A percentile compares a stretch with the other conserved stretches of the same genome.
phyloP scores from a whole-genome alignment of 257 asterid species.

The Marsdenia floribunda region DNA sequence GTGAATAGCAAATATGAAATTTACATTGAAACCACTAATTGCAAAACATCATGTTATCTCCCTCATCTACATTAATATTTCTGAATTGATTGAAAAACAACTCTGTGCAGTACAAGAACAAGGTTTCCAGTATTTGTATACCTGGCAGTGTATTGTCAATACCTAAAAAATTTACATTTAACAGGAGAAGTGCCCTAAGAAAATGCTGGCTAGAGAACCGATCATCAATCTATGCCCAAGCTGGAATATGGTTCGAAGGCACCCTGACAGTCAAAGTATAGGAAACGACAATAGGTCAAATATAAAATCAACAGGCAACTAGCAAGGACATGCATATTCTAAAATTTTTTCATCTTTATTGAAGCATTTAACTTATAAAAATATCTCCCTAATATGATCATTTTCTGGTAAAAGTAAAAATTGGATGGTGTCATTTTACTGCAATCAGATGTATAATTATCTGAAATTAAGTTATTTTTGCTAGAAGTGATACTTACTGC shows the following conservation, averaged over 20 bases:
- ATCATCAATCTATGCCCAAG: constrained; percentile 78
- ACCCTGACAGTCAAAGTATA: constrained; percentile 38
- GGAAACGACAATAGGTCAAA: neutral
- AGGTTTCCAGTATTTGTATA: constrained; percentile 3
- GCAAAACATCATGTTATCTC: neutral
- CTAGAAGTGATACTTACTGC: constrained; percentile 51
- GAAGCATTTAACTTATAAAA: neutral
- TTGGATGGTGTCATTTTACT: neutral
- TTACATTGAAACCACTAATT: neutral
- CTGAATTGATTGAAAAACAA: neutral
- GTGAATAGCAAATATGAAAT: neutral
- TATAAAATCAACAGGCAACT: neutral
- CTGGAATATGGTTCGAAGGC: constrained; percentile 76
- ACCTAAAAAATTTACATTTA: constrained; percentile 10
- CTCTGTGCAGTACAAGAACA: neutral
- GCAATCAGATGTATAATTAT: neutral
- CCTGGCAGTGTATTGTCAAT: neutral
- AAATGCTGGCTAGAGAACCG: neutral
- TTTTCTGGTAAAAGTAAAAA: neutral
- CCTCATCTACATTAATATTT: too few species aligned
- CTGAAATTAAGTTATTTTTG: neutral
- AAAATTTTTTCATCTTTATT: neutral
- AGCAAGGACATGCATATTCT: neutral
- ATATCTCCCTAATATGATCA: neutral
- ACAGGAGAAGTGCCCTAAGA: neutral